Evolutionary conservation across 2,329 filamentous ascomycete genomes (phyloP).

Genomic region (Ploettnerulaceae sp.): DNA sequence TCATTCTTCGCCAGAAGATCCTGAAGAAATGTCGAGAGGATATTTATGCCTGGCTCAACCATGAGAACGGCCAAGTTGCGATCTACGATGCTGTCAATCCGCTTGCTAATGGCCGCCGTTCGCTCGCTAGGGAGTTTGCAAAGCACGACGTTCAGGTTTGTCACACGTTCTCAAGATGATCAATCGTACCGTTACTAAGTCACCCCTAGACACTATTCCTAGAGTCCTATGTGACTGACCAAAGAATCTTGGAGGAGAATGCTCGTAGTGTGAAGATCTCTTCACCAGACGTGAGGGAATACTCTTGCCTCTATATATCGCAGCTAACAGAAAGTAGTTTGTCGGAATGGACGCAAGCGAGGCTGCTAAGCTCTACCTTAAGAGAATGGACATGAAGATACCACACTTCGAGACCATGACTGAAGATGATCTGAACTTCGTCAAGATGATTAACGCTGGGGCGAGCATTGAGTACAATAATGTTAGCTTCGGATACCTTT

Average conservation of each 20-base stretch:
- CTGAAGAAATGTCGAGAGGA: constrained; percentile 96
- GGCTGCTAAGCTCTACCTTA: constrained; percentile 85
- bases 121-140: constrained; percentile 91
- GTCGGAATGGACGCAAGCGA: constrained; percentile 87
- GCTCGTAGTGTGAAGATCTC: constrained; percentile 97
- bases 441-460: constrained; percentile 99
- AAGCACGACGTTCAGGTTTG: constrained; percentile 88
- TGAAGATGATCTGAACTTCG: constrained; percentile 89
- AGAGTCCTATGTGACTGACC: constrained; percentile 90
- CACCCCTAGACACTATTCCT: constrained; percentile 78
- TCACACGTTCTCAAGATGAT: not conserved
- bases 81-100: constrained; percentile 99
- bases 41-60: constrained; percentile 92
- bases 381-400: constrained; percentile 85
- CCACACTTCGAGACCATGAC: constrained; percentile 97
- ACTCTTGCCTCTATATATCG: constrained; percentile 1
- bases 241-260: constrained; percentile 91
- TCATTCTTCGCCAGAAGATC: constrained; percentile 95
- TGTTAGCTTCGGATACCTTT: constrained; percentile 92
- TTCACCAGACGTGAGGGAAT: constrained; percentile 72
- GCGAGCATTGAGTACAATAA: constrained; percentile 94
- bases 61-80: constrained; percentile 95
- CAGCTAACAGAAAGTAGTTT: constrained; percentile 52
- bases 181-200: constrained; percentile 12
- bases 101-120: constrained; percentile 72